Conservation (phyloP, 208 protist species). For the Acanthamoeba castellanii region DNA sequence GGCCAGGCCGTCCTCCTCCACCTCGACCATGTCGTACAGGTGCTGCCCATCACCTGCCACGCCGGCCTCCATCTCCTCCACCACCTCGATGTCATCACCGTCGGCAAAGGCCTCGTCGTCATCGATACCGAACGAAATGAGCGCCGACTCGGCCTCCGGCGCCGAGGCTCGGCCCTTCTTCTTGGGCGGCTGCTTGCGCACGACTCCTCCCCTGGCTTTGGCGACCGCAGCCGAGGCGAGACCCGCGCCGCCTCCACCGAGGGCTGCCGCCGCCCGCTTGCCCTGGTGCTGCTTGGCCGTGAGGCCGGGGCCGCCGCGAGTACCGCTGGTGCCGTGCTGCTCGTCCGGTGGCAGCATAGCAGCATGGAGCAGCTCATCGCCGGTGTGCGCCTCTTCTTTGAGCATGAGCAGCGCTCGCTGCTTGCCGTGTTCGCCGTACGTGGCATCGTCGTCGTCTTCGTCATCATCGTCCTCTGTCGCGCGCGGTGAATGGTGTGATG, state of each 20-base stretch:
- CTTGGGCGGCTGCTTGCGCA: slow-evolving; percentile 1
- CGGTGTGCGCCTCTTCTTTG: not conserved
- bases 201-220: not conserved
- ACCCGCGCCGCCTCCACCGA: not conserved
- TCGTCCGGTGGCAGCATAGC: not conserved
- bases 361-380: not conserved
- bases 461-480: not conserved
- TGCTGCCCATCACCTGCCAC: not conserved
- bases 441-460: slow-evolving; percentile 9
- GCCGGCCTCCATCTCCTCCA: slow-evolving; percentile 5
- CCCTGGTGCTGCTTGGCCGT: not conserved
- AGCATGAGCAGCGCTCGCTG: not conserved
- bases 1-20: too few relatives aligned
- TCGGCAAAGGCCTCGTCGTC: not conserved
- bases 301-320: not conserved
- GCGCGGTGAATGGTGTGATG: not conserved
- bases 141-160: not conserved
- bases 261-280: not conserved
- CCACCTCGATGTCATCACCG: not conserved
- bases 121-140: not conserved
- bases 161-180: not conserved
- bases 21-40: too few relatives aligned
- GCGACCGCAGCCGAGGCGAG: not conserved
- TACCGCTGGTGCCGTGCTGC: not conserved
- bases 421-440: slow-evolving; percentile 1